Percentiles rank a stretch among this genome's conserved stretches.
These are phyloP conservation scores for Amauroascus niger DNA, from an alignment of 2,329 filamentous ascomycete species.

Conservation along the genomic window DNA sequence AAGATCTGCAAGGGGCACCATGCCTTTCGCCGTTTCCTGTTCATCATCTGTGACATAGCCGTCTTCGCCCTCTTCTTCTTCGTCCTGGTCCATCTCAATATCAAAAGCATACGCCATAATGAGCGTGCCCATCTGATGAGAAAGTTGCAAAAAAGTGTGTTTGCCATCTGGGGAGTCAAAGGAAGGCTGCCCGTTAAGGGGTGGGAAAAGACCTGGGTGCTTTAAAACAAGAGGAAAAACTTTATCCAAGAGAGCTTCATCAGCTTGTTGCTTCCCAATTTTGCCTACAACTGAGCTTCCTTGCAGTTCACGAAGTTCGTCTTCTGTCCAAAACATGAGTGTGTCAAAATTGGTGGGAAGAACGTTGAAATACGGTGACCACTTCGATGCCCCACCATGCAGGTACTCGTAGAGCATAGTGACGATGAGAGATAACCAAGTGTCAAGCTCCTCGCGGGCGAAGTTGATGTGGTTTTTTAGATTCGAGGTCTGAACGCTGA, in stretches of 20 bases:
- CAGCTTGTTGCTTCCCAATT: slow-evolving; percentile 63
- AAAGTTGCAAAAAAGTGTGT: slow-evolving; percentile 45
- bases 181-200: slow-evolving; percentile 31
- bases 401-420: slow-evolving; percentile 69
- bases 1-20: slow-evolving; percentile 85
- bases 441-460: slow-evolving; percentile 42
- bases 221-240: slow-evolving; percentile 45
- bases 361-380: slow-evolving; percentile 69
- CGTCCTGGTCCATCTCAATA: slow-evolving; percentile 51
- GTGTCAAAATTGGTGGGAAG: slow-evolving; percentile 67
- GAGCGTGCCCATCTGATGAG: slow-evolving; percentile 73
- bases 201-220: slow-evolving; percentile 36
- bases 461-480: slow-evolving; percentile 50
- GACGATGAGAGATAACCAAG: slow-evolving; percentile 57
- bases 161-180: slow-evolving; percentile 34
- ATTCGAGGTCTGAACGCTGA: slow-evolving; percentile 63
- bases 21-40: slow-evolving; percentile 63
- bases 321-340: slow-evolving; percentile 75
- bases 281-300: slow-evolving; percentile 66
- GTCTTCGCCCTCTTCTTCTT: slow-evolving; percentile 44
- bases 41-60: slow-evolving; percentile 52
- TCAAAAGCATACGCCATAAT: slow-evolving; percentile 95
- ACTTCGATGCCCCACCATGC: slow-evolving; percentile 51
- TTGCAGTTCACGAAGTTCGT: slow-evolving; percentile 63
- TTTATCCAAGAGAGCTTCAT: slow-evolving; percentile 54